Evolutionary conservation across 225 moss, liverwort and hornwort genomes (phyloP), one percentile per base, ranked within the genome.

Genomic region (Sphagnum tenellum): DNA sequence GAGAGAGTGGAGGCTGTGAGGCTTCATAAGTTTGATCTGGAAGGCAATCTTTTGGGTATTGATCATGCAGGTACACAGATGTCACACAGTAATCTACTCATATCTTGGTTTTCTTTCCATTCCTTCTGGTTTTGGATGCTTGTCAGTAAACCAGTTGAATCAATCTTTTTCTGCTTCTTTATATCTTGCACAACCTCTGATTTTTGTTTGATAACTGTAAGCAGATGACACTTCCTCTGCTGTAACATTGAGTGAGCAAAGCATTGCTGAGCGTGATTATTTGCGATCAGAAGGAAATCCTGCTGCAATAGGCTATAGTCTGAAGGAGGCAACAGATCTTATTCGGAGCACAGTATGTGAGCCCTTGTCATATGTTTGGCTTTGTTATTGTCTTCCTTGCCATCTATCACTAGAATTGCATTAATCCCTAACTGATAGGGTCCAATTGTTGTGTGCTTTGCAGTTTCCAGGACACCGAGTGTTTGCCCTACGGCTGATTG

Each of bases 271-370:
- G 73, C 90, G 98, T 46, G 98, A 98, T 66, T 85, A 80, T 71
- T 73, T 98, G 65, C 79, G 98, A 72, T 85, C 90, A 74, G 98
- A 98, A 71, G 98, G 98, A 47, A 82, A 98, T 69, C 98, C 98
- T 70, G 83, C 71, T 57, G 93, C 81, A 70, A 70, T 75, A 68
- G 98, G 98, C 65, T 98, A 98, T 59, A 87, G 84, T 64, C 13
- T 98, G 61, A 89, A 84, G 77, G 93, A 98, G 70, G 81, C 87
- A 47, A 60, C 88, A 4, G 75, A 76, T 74, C 93, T 98, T 59
- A 90, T 85, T 70, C 88, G 98, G 55, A 98, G 98, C 84, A 93
- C 93, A 73, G 98, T 96, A 59, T 82, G 92, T 79, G 11, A 14
- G 48, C 4, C 14, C 4, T 64, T 6, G 29, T 29, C 29, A 0